Percentiles rank a stretch among this genome's conserved stretches.
phyloP scores from a whole-genome alignment of 1,284 basidiomycete genomes.

The Sporisorium graminicola region DNA sequence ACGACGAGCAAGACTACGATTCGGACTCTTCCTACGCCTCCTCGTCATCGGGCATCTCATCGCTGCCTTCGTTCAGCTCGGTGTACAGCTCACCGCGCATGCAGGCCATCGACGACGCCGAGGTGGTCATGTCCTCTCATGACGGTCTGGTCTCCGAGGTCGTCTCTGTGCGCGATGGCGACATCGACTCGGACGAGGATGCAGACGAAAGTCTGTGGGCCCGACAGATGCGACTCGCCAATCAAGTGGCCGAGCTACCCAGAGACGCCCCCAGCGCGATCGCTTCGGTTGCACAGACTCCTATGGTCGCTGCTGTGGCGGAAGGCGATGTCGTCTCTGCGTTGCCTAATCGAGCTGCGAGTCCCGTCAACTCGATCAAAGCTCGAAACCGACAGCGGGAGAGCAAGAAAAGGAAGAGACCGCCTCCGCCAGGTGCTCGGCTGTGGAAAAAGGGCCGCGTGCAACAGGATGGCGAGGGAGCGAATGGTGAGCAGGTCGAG shows the following conservation, averaged over 20 bases:
- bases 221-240: slow-evolving; percentile 32
- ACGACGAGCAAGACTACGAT: slow-evolving; percentile 20
- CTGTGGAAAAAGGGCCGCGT: slow-evolving; percentile 50
- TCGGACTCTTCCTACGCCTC: slow-evolving; percentile 33
- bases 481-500: slow-evolving; percentile 3
- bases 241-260: slow-evolving; percentile 8
- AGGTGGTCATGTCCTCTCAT: slow-evolving; percentile 7
- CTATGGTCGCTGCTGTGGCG: slow-evolving; percentile 5
- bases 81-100: slow-evolving; percentile 33
- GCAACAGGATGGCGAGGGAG: slow-evolving; percentile 25
- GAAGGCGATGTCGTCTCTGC: slow-evolving; percentile 1
- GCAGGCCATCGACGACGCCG: slow-evolving; percentile 19
- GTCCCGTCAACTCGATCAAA: slow-evolving; percentile 13
- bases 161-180: slow-evolving; percentile 17
- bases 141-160: slow-evolving; percentile 20
- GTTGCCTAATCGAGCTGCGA: slow-evolving; percentile 21
- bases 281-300: slow-evolving; percentile 16
- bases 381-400: slow-evolving; percentile 2
- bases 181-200: slow-evolving; percentile 28
- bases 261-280: background rate
- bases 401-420: slow-evolving; percentile 36
- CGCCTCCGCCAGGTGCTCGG: slow-evolving; percentile 43
- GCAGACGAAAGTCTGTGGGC: slow-evolving; percentile 44
- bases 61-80: slow-evolving; percentile 46
- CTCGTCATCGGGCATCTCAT: slow-evolving; percentile 34